Evolutionary conservation across 495 filamentous ascomycete species (phyloP).

Genomic region (Choiromyces venosus): DNA sequence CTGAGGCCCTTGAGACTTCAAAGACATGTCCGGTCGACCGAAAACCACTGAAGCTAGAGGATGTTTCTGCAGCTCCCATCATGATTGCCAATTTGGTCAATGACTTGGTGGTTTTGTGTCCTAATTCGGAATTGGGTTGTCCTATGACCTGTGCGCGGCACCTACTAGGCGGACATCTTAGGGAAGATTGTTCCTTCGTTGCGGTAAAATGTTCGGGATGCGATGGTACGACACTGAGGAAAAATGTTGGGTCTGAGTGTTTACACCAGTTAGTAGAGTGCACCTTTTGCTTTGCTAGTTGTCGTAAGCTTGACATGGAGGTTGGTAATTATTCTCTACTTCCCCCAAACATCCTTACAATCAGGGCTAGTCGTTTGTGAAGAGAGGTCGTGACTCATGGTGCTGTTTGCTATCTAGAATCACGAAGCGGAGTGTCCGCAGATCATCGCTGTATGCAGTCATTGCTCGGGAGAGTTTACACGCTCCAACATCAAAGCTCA

Average conservation of each 20-base stretch:
- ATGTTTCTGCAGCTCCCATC: conserved; percentile 36
- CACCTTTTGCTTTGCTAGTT: conserved; percentile 50
- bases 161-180: conserved; percentile 58
- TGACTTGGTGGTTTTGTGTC: conserved; percentile 62
- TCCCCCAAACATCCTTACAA: neutral
- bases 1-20: conserved; percentile 49
- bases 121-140: conserved; percentile 54
- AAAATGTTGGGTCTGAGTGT: conserved; percentile 49
- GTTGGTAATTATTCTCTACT: conserved; percentile 41
- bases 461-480: conserved; percentile 51
- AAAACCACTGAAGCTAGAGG: conserved; percentile 32
- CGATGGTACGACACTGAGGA: conserved; percentile 51
- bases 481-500: conserved; percentile 51
- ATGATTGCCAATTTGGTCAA: conserved; percentile 51
- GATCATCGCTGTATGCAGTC: conserved; percentile 49
- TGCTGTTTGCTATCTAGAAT: conserved; percentile 4
- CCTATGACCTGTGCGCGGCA: conserved; percentile 51
- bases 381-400: conserved; percentile 3
- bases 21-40: conserved; percentile 43
- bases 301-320: conserved; percentile 58
- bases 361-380: neutral
- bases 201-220: conserved; percentile 54
- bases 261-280: conserved; percentile 55
- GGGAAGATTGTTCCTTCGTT: conserved; percentile 58
- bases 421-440: conserved; percentile 50